Evolutionary conservation across 441 rosid species (phyloP).

Genomic region (Metrosideros polymorpha): DNA sequence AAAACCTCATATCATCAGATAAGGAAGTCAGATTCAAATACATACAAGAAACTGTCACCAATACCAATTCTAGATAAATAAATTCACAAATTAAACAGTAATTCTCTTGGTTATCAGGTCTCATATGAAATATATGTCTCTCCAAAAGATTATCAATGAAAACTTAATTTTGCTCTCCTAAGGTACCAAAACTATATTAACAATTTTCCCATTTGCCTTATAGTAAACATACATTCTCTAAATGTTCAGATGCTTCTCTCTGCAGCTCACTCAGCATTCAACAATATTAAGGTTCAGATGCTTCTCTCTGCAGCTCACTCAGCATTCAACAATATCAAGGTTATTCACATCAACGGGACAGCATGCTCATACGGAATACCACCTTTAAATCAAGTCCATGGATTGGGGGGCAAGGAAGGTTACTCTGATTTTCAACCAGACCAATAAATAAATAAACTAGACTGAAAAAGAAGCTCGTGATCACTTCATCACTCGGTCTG

Average conservation of each 20-base stretch:
- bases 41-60: background rate
- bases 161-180: background rate
- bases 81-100: background rate
- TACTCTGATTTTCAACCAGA: background rate
- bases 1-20: background rate
- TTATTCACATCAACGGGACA: background rate
- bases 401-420: background rate
- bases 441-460: background rate
- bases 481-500: background rate
- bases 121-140: background rate
- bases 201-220: background rate
- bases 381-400: background rate
- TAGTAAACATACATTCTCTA: background rate
- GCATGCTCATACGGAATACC: background rate
- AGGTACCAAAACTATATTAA: background rate
- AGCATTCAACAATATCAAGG: no score
- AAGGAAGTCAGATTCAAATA: background rate
- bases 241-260: background rate
- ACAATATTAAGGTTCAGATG: no score
- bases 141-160: background rate
- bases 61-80: background rate
- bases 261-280: background rate
- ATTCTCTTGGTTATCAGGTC: background rate
- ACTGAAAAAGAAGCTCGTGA: background rate
- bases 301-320: no score